Evolutionary conservation across 164 flowering plant genomes (phyloP), one percentile per base, ranked within the genome.

Genomic region (Litsea cubeba): DNA sequence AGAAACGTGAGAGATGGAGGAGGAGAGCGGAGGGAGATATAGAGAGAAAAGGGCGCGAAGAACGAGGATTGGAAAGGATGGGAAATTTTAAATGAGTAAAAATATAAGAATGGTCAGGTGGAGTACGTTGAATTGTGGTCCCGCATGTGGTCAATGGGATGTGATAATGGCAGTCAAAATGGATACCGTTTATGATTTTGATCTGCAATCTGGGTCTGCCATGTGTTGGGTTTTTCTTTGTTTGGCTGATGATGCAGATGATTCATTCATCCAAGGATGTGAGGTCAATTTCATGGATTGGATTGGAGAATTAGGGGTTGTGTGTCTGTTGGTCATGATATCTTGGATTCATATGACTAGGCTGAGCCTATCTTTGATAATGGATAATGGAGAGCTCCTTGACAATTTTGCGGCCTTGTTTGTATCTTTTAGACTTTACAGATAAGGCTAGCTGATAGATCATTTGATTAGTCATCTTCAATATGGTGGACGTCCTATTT

Each of bases 1-100:
- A 69, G 30, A 72, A 74, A 70, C 1, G 81, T 71, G 28, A 71
- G 71, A 30, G 71, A 64, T 60, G 65, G 65, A 66, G 12, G 50
- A 28, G 51, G 58, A 62, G 46, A 75, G 26, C 60, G 69, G 71
- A 25, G 70, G 68, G 26, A 66, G 51, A 40, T 5, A 72, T 23
- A 63, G 70, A 63, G 35, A 32, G n/a, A 49, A 65, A 58, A 20
- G 14, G 2, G 75, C 74, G 65, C 78, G 66, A 70, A 25, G 15
- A 72, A 50, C 81, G 73, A 79, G 75, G 77, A 50, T 7, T 60
- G 62, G 26, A 24, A 22, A 63, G 15, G 35, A 22, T 17, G 20
- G 62, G 51, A 58, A 71, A 30, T 23, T 57, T 70, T 51, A 20
- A 54, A 54, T 54, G 7, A 3, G 20, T 15, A 15, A 54, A 1